A percentile compares a stretch with the other conserved stretches of the same genome.
Evolutionary conservation across 106 monocot species (phyloP).

Genomic region (Dendrobium officinale): DNA sequence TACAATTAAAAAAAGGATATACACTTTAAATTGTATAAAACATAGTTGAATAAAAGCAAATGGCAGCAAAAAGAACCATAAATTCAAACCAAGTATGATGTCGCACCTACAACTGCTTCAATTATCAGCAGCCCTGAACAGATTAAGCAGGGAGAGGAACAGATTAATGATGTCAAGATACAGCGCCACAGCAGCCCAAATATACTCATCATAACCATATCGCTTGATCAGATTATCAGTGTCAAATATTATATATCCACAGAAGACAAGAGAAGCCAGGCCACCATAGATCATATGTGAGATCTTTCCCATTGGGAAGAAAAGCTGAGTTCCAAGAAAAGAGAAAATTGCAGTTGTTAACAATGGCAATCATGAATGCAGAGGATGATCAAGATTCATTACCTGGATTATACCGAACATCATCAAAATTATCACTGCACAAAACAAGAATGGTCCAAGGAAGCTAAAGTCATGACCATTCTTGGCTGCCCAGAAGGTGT

Average conservation of each 20-base stretch:
- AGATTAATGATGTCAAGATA: conserved; percentile 34
- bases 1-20: not conserved
- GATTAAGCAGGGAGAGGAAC: conserved; percentile 18
- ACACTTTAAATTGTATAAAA: not conserved
- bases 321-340: conserved; percentile 6
- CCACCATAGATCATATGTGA: conserved; percentile 19
- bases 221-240: conserved; percentile 55
- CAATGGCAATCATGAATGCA: not conserved
- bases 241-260: conserved; percentile 22
- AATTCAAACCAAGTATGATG: not conserved
- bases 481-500: conserved; percentile 36
- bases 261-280: conserved; percentile 18
- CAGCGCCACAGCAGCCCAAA: conserved; percentile 22
- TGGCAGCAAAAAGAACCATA: not conserved
- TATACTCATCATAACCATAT: conserved; percentile 38
- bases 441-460: conserved; percentile 38
- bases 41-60: not conserved
- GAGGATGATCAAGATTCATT: not conserved
- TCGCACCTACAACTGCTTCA: not conserved
- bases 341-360: not conserved
- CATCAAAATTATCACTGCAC: conserved; percentile 22
- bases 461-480: conserved; percentile 44
- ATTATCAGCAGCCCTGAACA: conserved; percentile 12
- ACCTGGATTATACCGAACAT: conserved; percentile 37
- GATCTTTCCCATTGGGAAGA: conserved; percentile 25